Conservation (phyloP, 2,329 filamentous ascomycete species). For the Talaromyces marneffei region DNA sequence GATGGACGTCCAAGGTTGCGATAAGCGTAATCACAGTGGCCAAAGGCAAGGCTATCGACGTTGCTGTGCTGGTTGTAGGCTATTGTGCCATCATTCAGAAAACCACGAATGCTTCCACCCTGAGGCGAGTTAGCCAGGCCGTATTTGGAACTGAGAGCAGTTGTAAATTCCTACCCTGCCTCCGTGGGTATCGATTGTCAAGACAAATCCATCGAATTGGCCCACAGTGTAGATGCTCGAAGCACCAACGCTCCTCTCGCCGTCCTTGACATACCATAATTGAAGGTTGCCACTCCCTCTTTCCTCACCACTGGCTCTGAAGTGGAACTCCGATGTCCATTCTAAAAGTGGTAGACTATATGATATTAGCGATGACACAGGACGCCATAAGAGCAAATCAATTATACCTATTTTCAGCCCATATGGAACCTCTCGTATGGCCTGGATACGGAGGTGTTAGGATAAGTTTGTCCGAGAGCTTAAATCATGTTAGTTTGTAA, state of each 20-base stretch:
- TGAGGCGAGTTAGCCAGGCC: slow-evolving; percentile 19
- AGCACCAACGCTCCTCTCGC: slow-evolving; percentile 58
- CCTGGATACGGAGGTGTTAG: slow-evolving; percentile 85
- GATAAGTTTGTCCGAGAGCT: slow-evolving; percentile 83
- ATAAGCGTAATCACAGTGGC: slow-evolving; percentile 84
- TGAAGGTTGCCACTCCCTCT: slow-evolving; percentile 83
- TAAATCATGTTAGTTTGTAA: slow-evolving; percentile 15
- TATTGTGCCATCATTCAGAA: slow-evolving; percentile 82
- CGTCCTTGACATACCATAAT: slow-evolving; percentile 78
- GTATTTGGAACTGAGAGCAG: neutral
- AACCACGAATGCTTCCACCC: slow-evolving; percentile 79
- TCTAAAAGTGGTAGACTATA: slow-evolving; percentile 48
- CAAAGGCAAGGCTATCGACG: slow-evolving; percentile 83
- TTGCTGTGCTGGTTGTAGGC: slow-evolving; percentile 71
- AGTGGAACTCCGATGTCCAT: slow-evolving; percentile 81
- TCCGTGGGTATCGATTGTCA: slow-evolving; percentile 80
- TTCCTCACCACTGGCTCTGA: slow-evolving; percentile 80
- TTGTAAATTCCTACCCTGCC: slow-evolving; percentile 45
- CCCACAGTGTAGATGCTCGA: slow-evolving; percentile 78
- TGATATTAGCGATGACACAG: neutral
- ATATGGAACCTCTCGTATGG: slow-evolving; percentile 75
- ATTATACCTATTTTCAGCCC: slow-evolving; percentile 58
- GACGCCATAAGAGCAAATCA: neutral
- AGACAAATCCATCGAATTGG: slow-evolving; percentile 81
- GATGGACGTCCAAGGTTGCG: slow-evolving; percentile 84